These are phyloP conservation scores for Furcasterigmium sp. DNA, from an alignment of 2,329 filamentous ascomycete species.

Conservation along the genomic window DNA sequence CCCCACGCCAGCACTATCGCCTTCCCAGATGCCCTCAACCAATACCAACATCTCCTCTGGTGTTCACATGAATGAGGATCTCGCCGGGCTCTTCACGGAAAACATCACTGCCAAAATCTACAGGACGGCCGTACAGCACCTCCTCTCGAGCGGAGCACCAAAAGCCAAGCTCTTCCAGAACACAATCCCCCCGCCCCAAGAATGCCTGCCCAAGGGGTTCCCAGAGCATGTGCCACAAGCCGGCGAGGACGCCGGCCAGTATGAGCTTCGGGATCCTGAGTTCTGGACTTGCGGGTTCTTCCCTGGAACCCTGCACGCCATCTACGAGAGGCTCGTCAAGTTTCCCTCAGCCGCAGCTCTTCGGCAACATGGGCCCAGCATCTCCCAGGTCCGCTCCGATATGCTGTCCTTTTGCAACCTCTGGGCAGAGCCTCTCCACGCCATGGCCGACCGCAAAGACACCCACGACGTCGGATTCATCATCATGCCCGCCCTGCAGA, in stretches of 20 bases:
- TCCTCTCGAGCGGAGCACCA: neutral
- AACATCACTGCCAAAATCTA: constrained; percentile 10
- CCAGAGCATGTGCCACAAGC: constrained; percentile 25
- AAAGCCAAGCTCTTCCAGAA: neutral
- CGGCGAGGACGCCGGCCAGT: constrained; percentile 18
- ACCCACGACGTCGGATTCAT: constrained; percentile 53
- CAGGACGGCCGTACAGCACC: constrained; percentile 7
- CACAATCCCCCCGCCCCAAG: constrained; percentile 6
- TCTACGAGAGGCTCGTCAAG: constrained; percentile 25
- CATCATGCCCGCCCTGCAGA: constrained; percentile 38
- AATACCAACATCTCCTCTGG: no score
- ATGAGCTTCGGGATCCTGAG: constrained; percentile 21
- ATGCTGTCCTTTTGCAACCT: constrained; percentile 15
- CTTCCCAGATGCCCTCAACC: no score
- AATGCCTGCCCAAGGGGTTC: constrained; percentile 14
- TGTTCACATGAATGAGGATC: no score
- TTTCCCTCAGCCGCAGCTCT: constrained; percentile 25
- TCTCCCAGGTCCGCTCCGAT: constrained; percentile 1
- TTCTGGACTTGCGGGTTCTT: constrained; percentile 40
- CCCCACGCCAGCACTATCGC: no score
- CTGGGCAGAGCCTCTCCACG: constrained; percentile 29
- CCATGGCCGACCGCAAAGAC: constrained; percentile 35
- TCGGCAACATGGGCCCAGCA: constrained; percentile 10
- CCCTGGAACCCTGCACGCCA: constrained; percentile 26
- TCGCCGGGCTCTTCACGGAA: constrained; percentile 5